Base-by-base conservation (phyloP, 2,329 filamentous ascomycete species). In the Fonsecaea monophora region DNA sequence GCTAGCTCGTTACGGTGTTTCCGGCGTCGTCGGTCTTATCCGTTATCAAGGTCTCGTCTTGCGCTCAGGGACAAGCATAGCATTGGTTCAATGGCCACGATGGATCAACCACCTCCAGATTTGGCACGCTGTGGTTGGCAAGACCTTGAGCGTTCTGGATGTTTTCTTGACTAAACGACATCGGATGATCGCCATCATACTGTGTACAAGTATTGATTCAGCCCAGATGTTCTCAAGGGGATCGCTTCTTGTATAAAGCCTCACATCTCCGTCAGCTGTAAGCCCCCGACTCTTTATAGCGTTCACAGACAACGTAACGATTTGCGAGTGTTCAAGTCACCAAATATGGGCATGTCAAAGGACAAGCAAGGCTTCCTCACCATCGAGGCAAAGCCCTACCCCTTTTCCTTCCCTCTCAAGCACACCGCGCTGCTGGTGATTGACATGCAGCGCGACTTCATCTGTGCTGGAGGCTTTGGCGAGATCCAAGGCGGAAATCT, bases 281-380 rank as follows among this genome's bases (percentile, higher is more conserved):
- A 50, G 21, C n/a, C n/a, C 45, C 45, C 15, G 18, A 21, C 25
- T 25, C 25, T 5, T 21, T 50, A 3, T 10, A 30, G 45, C 9
- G 10, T 30, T 50, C 21, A 5, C 25, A 30, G 10, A 50, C 45
- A 25, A 25, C 25, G 25, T 25, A 25, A 25, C 12, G 18, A 9
- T 50, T 12, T 50, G 12, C 21, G 45, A 12, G 18, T 25, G 9
- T 4, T 50, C 25, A 25, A 48, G 30, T 38, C 37, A 48, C 15
- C 38, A 37, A 48, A 15, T 13, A 69, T 69, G 67, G 73, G 71
- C 30, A 75, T 76, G 54, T 68, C 77, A 6, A 76, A 77, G 40
- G 58, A 62, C 48, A 40, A 57, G 10, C 75, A 78, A 4, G 93
- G 93, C 69, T 94, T 92, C 81, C 92, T 99, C 76, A 93, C 98